Percentiles rank a stretch among this genome's conserved stretches.
These are phyloP conservation scores for Hypoxylon subgilvum DNA, from an alignment of 495 filamentous ascomycete genomes.

Conservation along the genomic window DNA sequence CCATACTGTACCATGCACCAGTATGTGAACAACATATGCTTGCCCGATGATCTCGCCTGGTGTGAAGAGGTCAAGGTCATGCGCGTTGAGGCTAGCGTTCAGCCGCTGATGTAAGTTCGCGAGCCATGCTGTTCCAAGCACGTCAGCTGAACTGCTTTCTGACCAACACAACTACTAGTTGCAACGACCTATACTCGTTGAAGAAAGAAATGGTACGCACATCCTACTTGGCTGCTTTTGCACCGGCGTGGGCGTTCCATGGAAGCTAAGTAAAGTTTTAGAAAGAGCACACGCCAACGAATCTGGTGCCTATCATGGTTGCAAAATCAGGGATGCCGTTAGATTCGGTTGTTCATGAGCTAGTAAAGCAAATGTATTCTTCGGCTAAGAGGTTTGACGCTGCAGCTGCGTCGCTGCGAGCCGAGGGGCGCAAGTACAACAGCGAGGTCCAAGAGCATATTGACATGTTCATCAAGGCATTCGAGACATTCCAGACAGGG, in stretches of 20 bases:
- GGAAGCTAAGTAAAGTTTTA: slow-evolving; percentile 1
- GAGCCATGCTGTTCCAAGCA: background rate
- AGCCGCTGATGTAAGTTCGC: slow-evolving; percentile 9
- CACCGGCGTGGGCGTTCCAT: background rate
- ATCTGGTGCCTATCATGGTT: slow-evolving; percentile 9
- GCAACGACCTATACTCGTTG: slow-evolving; percentile 12
- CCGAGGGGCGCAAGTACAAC: background rate
- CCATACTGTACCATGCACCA: slow-evolving; percentile 7
- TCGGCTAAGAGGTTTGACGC: slow-evolving; percentile 1
- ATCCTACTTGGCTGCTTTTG: background rate
- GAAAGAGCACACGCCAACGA: slow-evolving; percentile 8
- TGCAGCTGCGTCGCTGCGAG: slow-evolving; percentile 5
- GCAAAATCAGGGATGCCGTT: background rate
- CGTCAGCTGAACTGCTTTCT: background rate
- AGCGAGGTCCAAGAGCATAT: background rate
- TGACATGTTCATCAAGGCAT: slow-evolving; percentile 9
- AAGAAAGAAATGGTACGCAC: slow-evolving; percentile 14
- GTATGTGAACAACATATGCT: slow-evolving; percentile 8
- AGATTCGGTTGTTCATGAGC: slow-evolving; percentile 1
- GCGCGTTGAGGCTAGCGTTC: slow-evolving; percentile 1
- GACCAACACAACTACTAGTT: background rate
- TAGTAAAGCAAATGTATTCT: slow-evolving; percentile 8
- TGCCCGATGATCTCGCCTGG: background rate
- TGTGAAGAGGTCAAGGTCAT: slow-evolving; percentile 6
- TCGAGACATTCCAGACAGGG: slow-evolving; percentile 9